Conservation (phyloP, 2,329 filamentous ascomycete genomes). For the Claviceps africana region DNA sequence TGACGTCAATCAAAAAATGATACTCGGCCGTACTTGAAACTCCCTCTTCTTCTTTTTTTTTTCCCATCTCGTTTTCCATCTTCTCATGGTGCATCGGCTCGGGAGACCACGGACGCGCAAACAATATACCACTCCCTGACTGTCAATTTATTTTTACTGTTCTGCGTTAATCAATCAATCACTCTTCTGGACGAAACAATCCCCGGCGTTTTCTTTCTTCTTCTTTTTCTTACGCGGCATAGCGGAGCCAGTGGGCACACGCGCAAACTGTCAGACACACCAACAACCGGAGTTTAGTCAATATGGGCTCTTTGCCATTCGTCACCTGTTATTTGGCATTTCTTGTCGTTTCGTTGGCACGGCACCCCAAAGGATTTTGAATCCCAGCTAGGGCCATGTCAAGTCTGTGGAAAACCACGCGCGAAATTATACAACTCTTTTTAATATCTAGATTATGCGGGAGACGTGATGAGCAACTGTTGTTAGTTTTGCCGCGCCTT, state of each 20-base stretch:
- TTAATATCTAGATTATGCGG: constrained; percentile 5
- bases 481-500: neutral
- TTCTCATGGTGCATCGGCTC: constrained; percentile 4
- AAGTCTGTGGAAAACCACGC: neutral
- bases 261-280: neutral
- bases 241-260: neutral
- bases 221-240: constrained; percentile 2
- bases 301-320: neutral
- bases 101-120: constrained; percentile 3
- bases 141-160: neutral
- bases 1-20: neutral
- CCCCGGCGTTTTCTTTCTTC: constrained; percentile 6
- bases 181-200: constrained; percentile 4
- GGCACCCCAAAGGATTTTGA: neutral
- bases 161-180: neutral
- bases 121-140: constrained; percentile 3
- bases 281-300: neutral
- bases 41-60: neutral
- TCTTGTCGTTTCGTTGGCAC: neutral
- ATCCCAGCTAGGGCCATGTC: neutral
- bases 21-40: neutral
- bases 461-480: neutral
- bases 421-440: constrained; percentile 2
- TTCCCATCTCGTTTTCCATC: neutral
- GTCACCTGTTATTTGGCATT: neutral